Evolutionary conservation across 108 stramenopile genomes (phyloP).

Genomic region (Bacterosira constricta): DNA sequence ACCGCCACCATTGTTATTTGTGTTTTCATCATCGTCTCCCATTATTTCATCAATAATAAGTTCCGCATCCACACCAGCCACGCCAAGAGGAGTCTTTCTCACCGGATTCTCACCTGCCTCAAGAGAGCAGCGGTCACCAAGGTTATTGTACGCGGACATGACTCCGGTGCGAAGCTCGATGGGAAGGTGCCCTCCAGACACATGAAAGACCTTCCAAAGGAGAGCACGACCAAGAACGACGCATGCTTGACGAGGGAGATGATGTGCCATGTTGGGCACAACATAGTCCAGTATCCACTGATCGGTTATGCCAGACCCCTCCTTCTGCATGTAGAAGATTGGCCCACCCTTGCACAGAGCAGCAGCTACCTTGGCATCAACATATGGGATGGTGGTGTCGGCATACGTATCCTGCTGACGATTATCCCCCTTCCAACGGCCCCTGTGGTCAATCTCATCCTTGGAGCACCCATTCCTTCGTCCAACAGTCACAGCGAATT

Average conservation of each 20-base stretch:
- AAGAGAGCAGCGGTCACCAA: not conserved
- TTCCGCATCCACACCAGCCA: not conserved
- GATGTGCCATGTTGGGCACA: slow-evolving; percentile 1
- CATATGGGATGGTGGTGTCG: slow-evolving; percentile 16
- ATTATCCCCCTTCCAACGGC: slow-evolving; percentile 18
- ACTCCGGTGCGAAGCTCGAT: not conserved
- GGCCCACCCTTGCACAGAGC: slow-evolving; percentile 23
- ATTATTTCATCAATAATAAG: slow-evolving; percentile 11
- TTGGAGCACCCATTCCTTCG: not conserved
- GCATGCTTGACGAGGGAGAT: not conserved
- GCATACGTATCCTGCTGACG: slow-evolving; percentile 23
- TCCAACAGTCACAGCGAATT: slow-evolving; percentile 5
- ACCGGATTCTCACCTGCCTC: slow-evolving; percentile 2
- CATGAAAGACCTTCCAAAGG: not conserved
- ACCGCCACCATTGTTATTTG: not conserved
- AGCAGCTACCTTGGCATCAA: slow-evolving; percentile 30
- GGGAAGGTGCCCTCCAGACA: not conserved
- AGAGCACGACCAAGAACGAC: slow-evolving; percentile 10
- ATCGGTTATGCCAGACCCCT: slow-evolving; percentile 20
- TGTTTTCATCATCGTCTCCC: not conserved
- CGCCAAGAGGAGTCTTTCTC: not conserved
- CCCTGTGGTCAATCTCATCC: slow-evolving; percentile 16
- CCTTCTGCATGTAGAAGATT: not conserved
- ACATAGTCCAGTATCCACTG: slow-evolving; percentile 27
- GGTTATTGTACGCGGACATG: slow-evolving; percentile 2